Evolutionary conservation across 2,329 filamentous ascomycete genomes (phyloP), one percentile per base, ranked within the genome.

Genomic region (Alternaria infectoria): DNA sequence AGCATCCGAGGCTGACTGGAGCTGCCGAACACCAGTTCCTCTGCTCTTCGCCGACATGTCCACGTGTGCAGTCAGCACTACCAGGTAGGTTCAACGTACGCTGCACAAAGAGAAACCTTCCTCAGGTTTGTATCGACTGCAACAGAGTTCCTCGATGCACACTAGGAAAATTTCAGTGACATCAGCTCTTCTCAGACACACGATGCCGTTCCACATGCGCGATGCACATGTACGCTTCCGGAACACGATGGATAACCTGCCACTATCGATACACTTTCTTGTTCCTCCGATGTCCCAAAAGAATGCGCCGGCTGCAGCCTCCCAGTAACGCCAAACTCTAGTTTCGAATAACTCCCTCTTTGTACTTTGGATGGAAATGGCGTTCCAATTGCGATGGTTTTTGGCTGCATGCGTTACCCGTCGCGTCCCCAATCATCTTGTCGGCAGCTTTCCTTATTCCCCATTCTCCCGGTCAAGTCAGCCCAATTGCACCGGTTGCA

Each of bases 241-340:
- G 63, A 60, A 47, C 44, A 40, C 32, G 45, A 46, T 47, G 50
- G 57, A 65, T 65, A 62, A 54, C 52, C 45, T 19, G 17, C 32
- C 46, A 19, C 32, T 66, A 71, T 72, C 64, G 65, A 69, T 69
- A 67, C 66, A 61, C 66, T 67, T 57, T 64, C 63, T 32, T 56
- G 59, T 65, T 70, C 64, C 63, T 50, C 58, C 62, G 61, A 61
- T 60, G 11, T 30, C 61, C 62, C 54, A 45, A 46, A 58, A 58
- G 43, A 59, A 62, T 54, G 54, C 54, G 50, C 57, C 28, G 40
- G 28, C 62, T 12, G 26, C 57, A 45, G 36, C 23, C 7, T 45
- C 13, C 49, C 40, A 26, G 40, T 50, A 17, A 58, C 55, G 44
- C 57, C 50, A 40, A 25, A 26, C 30, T 28, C 50, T 28, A 43